phyloP scores from a whole-genome alignment of 2,329 filamentous ascomycete genomes.

The Elsinoe arachidis region DNA sequence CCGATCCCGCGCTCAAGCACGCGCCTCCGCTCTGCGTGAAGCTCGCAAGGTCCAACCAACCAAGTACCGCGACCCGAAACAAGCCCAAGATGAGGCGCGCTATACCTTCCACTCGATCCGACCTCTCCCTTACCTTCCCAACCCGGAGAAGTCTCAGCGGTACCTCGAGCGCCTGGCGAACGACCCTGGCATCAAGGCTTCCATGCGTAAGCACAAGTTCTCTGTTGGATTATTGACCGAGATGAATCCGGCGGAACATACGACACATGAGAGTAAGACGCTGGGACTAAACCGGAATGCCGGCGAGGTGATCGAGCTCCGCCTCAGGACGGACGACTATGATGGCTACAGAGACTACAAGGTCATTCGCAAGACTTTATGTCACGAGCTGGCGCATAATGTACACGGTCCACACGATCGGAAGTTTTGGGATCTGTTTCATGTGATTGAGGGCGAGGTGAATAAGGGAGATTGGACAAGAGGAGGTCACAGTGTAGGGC shows the following conservation, averaged over 20 bases:
- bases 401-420: conserved; percentile 76
- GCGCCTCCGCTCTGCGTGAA: conserved; percentile 31
- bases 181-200: conserved; percentile 74
- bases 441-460: conserved; percentile 80
- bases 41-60: conserved; percentile 29
- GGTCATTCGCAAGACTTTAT: conserved; percentile 82
- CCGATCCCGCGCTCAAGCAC: conserved; percentile 37
- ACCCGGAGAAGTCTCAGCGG: conserved; percentile 58
- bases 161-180: conserved; percentile 69
- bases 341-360: conserved; percentile 92
- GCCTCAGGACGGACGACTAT: conserved; percentile 85
- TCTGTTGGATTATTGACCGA: conserved; percentile 80
- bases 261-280: conserved; percentile 70
- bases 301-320: conserved; percentile 83
- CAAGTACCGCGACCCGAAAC: conserved; percentile 37
- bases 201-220: conserved; percentile 80
- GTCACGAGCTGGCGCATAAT: conserved; percentile 92
- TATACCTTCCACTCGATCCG: conserved; percentile 78
- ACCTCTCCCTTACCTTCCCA: conserved; percentile 68
- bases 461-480: conserved; percentile 68
- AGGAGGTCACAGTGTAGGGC: conserved; percentile 56
- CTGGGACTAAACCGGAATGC: conserved; percentile 79
- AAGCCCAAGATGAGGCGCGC: conserved; percentile 47
- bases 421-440: conserved; percentile 82
- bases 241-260: conserved; percentile 85